A percentile compares a stretch with the other conserved stretches of the same genome.
Evolutionary conservation across 768 basidiomycete genomes (phyloP).

Genomic region (Auricularia auricula-judae): DNA sequence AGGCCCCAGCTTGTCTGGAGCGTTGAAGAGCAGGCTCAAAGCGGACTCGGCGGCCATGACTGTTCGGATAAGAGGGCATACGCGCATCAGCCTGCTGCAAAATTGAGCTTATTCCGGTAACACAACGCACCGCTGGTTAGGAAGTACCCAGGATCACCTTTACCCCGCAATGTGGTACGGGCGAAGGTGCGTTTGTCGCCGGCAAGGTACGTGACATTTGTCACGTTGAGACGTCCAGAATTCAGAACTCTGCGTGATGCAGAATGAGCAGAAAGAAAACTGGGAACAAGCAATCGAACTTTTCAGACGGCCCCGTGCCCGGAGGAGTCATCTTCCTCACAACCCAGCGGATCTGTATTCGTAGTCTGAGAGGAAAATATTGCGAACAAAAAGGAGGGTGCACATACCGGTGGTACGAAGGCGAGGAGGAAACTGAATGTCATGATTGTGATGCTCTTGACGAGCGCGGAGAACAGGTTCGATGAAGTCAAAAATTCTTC

Average conservation of each 20-base stretch:
- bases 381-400: background rate
- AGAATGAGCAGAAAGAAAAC: background rate
- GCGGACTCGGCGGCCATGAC: conserved; percentile 76
- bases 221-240: conserved; percentile 48
- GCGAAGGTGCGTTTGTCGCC: conserved; percentile 35
- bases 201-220: conserved; percentile 60
- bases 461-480: conserved; percentile 24
- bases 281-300: background rate
- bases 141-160: conserved; percentile 71
- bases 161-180: conserved; percentile 48
- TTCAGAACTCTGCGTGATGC: conserved; percentile 36
- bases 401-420: conserved; percentile 17
- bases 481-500: conserved; percentile 41
- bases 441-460: conserved; percentile 25
- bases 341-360: conserved; percentile 46
- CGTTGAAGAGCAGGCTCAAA: conserved; percentile 50
- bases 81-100: background rate
- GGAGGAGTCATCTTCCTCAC: conserved; percentile 35
- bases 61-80: conserved; percentile 14
- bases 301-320: background rate
- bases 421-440: background rate
- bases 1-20: conserved; percentile 40
- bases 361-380: background rate
- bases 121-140: conserved; percentile 35
- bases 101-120: background rate